Base-by-base conservation (phyloP, 2,329 filamentous ascomycete species). In the Venturia carpophila region DNA sequence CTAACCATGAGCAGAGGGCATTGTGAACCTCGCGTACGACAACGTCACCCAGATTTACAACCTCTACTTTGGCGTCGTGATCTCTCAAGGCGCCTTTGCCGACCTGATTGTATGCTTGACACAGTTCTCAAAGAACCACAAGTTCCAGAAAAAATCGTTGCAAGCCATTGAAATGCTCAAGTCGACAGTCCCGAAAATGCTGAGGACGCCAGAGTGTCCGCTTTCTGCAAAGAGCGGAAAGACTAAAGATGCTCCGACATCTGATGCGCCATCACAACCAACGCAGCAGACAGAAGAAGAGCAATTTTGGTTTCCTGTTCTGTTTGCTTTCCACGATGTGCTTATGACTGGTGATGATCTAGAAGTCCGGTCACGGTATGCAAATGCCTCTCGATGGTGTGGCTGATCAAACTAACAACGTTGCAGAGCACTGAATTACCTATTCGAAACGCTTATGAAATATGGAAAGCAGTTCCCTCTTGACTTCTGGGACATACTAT, bases 311-410 rank as follows among this genome's bases (percentile, higher is more conserved):
- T 99, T 99, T 76, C 94, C 94, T 0, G 90, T 99, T 6, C 81
- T 99, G 39, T 97, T 99, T 73, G 93, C 95, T 3, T 99, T 99
- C 80, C 94, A 99, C 74, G 94, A 99, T 75, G 92, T 99, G 27
- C 80, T 99, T 60, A 99, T 99, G 94, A 99, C 94, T 1, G 94
- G 95, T 2, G 95, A 99, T 76, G 94, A 99, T 74, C 83, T 99
- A 21, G 94, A 99, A 77, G 94, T 97, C 49, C 88, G 94, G 66
- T 97, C 84, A 68, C 77, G 80, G 77, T 79, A 74, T 68, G 73
- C n/a, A 34, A 45, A 11, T 17, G 15, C 15, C 15, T 6, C 9
- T 41, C n/a, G 6, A 21, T 0, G 15, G 1, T 17, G 21, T 63
- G 15, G 56, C 30, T 42, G 10, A 21, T 19, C 34, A 19, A 24